A percentile compares a stretch with the other conserved stretches of the same genome.
These are phyloP conservation scores for Penicillium sp. DNA, from an alignment of 2,329 filamentous ascomycete genomes.

Conservation along the genomic window DNA sequence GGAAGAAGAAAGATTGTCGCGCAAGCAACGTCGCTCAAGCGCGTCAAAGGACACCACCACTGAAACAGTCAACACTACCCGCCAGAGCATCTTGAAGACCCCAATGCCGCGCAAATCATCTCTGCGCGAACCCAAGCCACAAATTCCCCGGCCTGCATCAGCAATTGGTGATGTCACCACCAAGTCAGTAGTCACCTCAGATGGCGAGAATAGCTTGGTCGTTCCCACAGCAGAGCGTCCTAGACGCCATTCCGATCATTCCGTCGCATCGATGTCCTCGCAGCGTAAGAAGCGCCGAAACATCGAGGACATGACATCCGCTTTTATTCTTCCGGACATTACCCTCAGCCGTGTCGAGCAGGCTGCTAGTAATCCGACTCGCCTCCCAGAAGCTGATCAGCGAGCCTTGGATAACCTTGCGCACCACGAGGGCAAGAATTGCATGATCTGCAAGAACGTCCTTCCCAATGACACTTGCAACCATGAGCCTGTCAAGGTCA, in stretches of 20 bases:
- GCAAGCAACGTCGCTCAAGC: conserved; percentile 40
- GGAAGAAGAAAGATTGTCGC: conserved; percentile 54
- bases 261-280: conserved; percentile 48
- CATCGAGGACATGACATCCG: conserved; percentile 61
- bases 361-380: conserved; percentile 29
- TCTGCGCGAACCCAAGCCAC: conserved; percentile 50
- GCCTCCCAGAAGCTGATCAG: conserved; percentile 42
- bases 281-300: conserved; percentile 51
- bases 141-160: conserved; percentile 33
- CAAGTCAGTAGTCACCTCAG: conserved; percentile 29
- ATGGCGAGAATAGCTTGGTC: conserved; percentile 31
- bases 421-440: conserved; percentile 55
- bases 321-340: conserved; percentile 65
- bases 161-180: conserved; percentile 37
- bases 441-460: conserved; percentile 56
- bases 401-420: conserved; percentile 44
- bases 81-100: conserved; percentile 40
- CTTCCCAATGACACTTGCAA: conserved; percentile 36
- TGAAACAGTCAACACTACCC: conserved; percentile 39
- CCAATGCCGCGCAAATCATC: conserved; percentile 55
- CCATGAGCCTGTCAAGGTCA: conserved; percentile 44
- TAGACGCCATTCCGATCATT: conserved; percentile 45
- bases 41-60: conserved; percentile 36
- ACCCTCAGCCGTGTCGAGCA: conserved; percentile 47
- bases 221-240: conserved; percentile 30